A percentile compares a stretch with the other conserved stretches of the same genome.
Conservation (phyloP, 495 filamentous ascomycete genomes). For the Podospora tetraspora region DNA sequence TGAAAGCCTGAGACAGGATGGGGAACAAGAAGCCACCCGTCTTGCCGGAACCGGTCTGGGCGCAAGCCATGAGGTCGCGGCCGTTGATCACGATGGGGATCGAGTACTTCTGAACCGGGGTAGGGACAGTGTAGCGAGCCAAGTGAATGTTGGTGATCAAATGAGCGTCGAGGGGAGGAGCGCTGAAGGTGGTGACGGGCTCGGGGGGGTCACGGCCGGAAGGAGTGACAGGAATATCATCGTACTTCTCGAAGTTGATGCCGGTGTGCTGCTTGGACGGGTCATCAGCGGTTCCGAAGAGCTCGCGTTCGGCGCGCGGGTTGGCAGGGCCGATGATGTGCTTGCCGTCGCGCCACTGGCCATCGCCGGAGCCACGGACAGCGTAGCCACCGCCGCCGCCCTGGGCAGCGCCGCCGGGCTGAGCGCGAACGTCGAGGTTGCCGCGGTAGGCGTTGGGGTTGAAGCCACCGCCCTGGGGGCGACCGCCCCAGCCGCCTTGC, state of each 20-base stretch:
- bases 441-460: conserved; percentile 63
- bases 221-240: conserved; percentile 97
- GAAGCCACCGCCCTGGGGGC: conserved; percentile 27
- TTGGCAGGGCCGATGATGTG: conserved; percentile 87
- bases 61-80: conserved; percentile 97
- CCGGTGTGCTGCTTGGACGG: conserved; percentile 91
- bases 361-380: conserved; percentile 81
- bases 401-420: conserved; percentile 51
- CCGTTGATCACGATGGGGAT: conserved; percentile 96
- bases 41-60: conserved; percentile 98
- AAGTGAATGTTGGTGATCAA: conserved; percentile 86
- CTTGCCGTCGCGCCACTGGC: conserved; percentile 94
- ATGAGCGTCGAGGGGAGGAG: conserved; percentile 91
- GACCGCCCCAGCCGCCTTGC: conserved; percentile 17
- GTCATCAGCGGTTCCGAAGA: conserved; percentile 91
- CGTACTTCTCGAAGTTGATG: conserved; percentile 99
- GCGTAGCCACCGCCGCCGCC: conserved; percentile 47
- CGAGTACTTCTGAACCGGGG: conserved; percentile 96
- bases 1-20: conserved; percentile 92
- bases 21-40: conserved; percentile 99
- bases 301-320: conserved; percentile 83
- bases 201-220: conserved; percentile 93
- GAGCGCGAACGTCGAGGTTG: conserved; percentile 51
- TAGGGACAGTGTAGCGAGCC: conserved; percentile 88
- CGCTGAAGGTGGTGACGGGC: conserved; percentile 80